phyloP scores from a whole-genome alignment of 2,329 filamentous ascomycete species.

The Aspergillus alliaceus region DNA sequence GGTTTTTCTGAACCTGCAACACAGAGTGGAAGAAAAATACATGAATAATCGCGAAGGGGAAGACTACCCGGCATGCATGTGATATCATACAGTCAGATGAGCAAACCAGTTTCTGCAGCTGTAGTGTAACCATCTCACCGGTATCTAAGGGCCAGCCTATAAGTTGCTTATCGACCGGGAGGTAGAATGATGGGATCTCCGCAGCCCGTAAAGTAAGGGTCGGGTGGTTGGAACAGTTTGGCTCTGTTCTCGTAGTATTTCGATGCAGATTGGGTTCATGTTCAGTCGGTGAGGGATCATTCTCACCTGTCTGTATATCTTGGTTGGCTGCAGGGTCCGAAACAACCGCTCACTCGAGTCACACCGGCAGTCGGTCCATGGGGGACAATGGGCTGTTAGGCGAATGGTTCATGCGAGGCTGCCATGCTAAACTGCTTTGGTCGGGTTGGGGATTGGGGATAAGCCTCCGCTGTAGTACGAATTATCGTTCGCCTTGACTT shows the following conservation, averaged over 20 bases:
- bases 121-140: slow-evolving; percentile 6
- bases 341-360: not conserved
- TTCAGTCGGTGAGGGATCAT: not conserved
- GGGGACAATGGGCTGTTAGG: not conserved
- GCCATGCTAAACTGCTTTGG: not conserved
- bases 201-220: not conserved
- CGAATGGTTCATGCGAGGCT: not conserved
- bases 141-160: not conserved
- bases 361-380: not conserved
- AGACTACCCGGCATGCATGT: slow-evolving; percentile 2
- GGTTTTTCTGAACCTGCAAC: no score
- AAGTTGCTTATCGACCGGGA: not conserved
- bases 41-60: not conserved
- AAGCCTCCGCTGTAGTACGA: not conserved
- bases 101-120: slow-evolving; percentile 2
- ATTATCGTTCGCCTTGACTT: not conserved
- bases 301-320: not conserved
- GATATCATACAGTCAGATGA: slow-evolving; percentile 5
- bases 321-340: not conserved
- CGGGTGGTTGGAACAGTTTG: not conserved
- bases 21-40: not conserved
- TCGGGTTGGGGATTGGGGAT: not conserved
- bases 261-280: not conserved
- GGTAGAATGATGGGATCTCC: not conserved
- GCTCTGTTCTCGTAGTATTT: not conserved